phyloP scores from a whole-genome alignment of 352 stramenopile species.

The Phytophthora macrochlamydospora region DNA sequence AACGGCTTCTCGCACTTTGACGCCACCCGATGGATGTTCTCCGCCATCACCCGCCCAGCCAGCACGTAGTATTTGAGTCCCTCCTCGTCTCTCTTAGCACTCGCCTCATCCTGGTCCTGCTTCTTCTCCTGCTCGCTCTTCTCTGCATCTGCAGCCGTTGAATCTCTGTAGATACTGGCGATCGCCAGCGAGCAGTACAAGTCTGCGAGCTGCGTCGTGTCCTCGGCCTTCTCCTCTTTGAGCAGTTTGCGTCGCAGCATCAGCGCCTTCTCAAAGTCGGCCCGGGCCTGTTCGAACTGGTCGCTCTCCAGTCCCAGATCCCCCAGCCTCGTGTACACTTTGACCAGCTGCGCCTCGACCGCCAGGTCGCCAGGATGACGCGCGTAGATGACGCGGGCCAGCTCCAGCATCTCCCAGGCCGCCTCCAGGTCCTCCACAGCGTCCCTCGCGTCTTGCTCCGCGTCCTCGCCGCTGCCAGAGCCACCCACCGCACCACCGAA shows the following conservation, averaged over 20 bases:
- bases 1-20: constrained; percentile 43
- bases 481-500: constrained; percentile 52
- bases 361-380: constrained; percentile 67
- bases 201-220: constrained; percentile 83
- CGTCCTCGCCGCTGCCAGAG: constrained; percentile 30
- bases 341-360: constrained; percentile 78
- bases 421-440: constrained; percentile 78
- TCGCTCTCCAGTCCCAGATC: constrained; percentile 86
- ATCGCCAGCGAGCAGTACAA: constrained; percentile 87
- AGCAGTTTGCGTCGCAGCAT: constrained; percentile 76
- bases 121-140: constrained; percentile 12
- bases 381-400: constrained; percentile 83
- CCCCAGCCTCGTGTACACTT: constrained; percentile 81
- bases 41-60: constrained; percentile 77
- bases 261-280: constrained; percentile 82
- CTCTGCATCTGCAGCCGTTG: constrained; percentile 27
- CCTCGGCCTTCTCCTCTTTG: constrained; percentile 56
- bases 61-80: constrained; percentile 86
- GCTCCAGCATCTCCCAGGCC: constrained; percentile 88
- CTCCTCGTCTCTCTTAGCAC: constrained; percentile 47
- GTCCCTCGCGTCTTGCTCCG: constrained; percentile 61
- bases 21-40: constrained; percentile 77
- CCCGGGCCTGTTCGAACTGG: constrained; percentile 74
- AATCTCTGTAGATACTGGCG: constrained; percentile 83
- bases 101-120: constrained; percentile 27